Percentiles rank a stretch among this genome's conserved stretches.
These are phyloP conservation scores for Phytophthora pinifolia DNA, from an alignment of 352 stramenopile genomes.

Conservation along the genomic window DNA sequence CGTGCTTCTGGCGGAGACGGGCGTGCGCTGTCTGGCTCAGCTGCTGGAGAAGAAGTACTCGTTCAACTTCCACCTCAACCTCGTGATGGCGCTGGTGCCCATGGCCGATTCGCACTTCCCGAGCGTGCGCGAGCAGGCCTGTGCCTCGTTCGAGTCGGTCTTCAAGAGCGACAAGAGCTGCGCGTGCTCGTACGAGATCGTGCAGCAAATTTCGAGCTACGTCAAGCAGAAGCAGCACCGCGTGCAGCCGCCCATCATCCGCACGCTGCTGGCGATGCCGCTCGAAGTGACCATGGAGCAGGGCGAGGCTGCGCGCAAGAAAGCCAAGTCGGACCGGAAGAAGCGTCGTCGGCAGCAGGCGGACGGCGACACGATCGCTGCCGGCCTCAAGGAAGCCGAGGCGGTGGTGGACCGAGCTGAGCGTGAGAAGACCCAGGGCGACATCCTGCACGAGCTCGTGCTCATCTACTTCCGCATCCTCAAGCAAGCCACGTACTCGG, in stretches of 20 bases:
- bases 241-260: constrained; percentile 74
- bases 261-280: constrained; percentile 76
- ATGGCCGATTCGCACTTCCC: constrained; percentile 71
- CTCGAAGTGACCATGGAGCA: constrained; percentile 88
- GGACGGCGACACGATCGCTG: constrained; percentile 84
- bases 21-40: constrained; percentile 71
- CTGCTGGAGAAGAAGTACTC: constrained; percentile 82
- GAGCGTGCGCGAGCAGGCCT: constrained; percentile 53
- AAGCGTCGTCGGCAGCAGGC: constrained; percentile 78
- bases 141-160: constrained; percentile 66
- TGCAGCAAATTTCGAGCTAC: constrained; percentile 84
- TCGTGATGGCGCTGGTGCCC: constrained; percentile 80
- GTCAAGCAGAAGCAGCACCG: constrained; percentile 85
- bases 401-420: constrained; percentile 92
- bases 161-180: constrained; percentile 80
- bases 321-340: constrained; percentile 83
- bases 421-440: constrained; percentile 92
- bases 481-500: constrained; percentile 89
- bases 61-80: constrained; percentile 88
- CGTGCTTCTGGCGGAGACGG: constrained; percentile 68
- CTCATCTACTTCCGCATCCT: constrained; percentile 97
- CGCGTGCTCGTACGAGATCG: constrained; percentile 63
- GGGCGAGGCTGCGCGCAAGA: constrained; percentile 74
- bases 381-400: constrained; percentile 94
- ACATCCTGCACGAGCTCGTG: constrained; percentile 94